Conservation (phyloP, 139 green algal species). For the Chlamydomonas sp. region DNA sequence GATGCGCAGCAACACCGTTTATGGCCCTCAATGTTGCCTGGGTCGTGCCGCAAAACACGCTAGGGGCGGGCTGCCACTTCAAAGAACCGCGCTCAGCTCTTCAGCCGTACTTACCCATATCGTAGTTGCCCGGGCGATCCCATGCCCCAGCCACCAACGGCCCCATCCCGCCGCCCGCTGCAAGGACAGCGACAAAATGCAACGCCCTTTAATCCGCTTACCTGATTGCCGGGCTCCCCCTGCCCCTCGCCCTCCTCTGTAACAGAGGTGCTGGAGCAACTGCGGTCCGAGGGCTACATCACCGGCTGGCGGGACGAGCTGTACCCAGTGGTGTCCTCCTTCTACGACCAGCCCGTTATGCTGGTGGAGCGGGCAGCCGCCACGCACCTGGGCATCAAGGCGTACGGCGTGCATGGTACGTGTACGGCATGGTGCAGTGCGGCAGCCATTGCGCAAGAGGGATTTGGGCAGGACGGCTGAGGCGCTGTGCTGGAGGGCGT, state of each 20-base stretch:
- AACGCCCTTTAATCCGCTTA: not conserved
- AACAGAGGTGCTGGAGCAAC: constrained; percentile 41
- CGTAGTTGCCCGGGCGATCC: too few relatives aligned
- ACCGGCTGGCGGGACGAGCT: constrained; percentile 93
- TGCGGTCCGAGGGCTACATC: constrained; percentile 75
- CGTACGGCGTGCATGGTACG: not conserved
- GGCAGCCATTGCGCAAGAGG: not conserved
- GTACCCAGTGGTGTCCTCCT: constrained; percentile 84
- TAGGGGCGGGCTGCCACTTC: too few relatives aligned
- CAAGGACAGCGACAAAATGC: not conserved
- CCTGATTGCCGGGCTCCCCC: not conserved
- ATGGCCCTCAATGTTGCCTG: too few relatives aligned
- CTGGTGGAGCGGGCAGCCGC: constrained; percentile 91
- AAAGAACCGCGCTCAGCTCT: too few relatives aligned
- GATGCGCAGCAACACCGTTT: too few relatives aligned
- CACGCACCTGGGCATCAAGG: constrained; percentile 89
- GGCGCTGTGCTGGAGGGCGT: not conserved
- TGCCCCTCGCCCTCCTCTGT: not conserved
- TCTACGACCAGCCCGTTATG: constrained; percentile 70
- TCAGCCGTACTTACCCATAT: too few relatives aligned
- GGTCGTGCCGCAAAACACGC: too few relatives aligned
- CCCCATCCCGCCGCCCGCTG: too few relatives aligned
- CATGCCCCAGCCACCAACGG: too few relatives aligned
- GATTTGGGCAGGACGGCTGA: not conserved
- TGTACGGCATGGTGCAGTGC: not conserved